Evolutionary conservation across 768 basidiomycete genomes (phyloP).

Genomic region (Suillus luteus): DNA sequence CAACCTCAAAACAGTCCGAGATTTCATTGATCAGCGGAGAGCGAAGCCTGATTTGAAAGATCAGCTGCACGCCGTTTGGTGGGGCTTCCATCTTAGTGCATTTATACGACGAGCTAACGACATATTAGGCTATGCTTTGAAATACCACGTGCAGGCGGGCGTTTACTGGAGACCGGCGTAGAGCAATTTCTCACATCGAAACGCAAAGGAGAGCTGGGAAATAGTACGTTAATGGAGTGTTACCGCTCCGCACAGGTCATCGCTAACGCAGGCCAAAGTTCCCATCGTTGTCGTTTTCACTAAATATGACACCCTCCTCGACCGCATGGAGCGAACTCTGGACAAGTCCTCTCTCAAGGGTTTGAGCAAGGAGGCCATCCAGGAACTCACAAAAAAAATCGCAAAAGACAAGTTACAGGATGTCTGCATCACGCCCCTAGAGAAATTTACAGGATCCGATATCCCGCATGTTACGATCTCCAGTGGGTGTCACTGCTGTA

Average conservation of each 20-base stretch:
- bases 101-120: not conserved
- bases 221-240: not conserved
- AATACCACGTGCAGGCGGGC: conserved; percentile 1
- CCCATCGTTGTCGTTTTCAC: conserved; percentile 12
- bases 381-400: too few relatives aligned
- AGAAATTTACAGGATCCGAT: too few relatives aligned
- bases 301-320: conserved; percentile 5
- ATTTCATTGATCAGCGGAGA: too few relatives aligned
- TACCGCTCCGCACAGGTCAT: not conserved
- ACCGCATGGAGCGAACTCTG: not conserved
- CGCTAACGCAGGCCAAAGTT: not conserved
- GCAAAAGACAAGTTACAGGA: not conserved
- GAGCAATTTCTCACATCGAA: not conserved
- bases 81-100: not conserved
- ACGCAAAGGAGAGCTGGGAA: not conserved
- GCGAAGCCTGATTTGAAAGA: conserved; percentile 10
- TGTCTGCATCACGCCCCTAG: too few relatives aligned
- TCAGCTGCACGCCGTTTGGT: conserved; percentile 22
- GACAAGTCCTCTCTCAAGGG: not conserved
- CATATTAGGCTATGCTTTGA: conserved; percentile 8
- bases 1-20: too few relatives aligned
- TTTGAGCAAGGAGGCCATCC: too few relatives aligned
- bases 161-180: conserved; percentile 8
- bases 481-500: too few relatives aligned
- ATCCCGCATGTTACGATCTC: too few relatives aligned